Base-by-base conservation (phyloP, 495 filamentous ascomycete genomes). In the Penicillium coprophilum region DNA sequence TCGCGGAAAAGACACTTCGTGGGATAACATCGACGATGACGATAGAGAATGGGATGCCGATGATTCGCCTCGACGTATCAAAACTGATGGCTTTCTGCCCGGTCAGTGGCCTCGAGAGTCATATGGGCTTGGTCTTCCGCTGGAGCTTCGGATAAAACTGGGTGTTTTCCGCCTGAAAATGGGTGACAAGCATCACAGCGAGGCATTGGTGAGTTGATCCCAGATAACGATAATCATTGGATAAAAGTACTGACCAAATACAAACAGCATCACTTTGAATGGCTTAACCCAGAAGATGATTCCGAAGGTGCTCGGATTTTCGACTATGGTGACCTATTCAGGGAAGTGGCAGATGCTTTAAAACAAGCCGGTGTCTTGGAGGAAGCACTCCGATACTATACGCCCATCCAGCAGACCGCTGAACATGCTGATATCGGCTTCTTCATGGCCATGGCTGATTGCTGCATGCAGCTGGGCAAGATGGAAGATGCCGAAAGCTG, bases 31-130 rank as follows among this genome's bases (percentile, higher is more conserved):
- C 58, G 68, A 79, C 8, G 77, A 82, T 7, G 91, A 97, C 65
- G 94, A 98, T 70, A 82, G 92, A 54, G 94, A 98, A 76, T 98
- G 91, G 89, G 94, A 98, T 64, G 60, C 80, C 4, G 80, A 85
- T 27, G 83, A 92, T 72, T 77, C 79, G 3, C 85, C 89, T 30
- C 81, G 92, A 38, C 76, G 84, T 38, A 75, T 75, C 34, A 78
- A 84, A 30, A 73, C 82, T 13, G 72, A 80, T 23, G 81, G 80
- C 6, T 88, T 84, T 63, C 61, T 75, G n/a, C 76, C 77, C 17
- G 76, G 71, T 19, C 64, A 69, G 50, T 87, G 84, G 70, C 78
- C 81, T 1, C 64, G 63, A 12, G 77, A 82, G 21, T 74, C 79
- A 0, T 97, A 96, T 63, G 90, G 90, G 3, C 69, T 79, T 31